Evolutionary conservation across 345 rosid genomes (phyloP), one percentile per base, ranked within the genome.

Genomic region (Noccaea caerulescens): DNA sequence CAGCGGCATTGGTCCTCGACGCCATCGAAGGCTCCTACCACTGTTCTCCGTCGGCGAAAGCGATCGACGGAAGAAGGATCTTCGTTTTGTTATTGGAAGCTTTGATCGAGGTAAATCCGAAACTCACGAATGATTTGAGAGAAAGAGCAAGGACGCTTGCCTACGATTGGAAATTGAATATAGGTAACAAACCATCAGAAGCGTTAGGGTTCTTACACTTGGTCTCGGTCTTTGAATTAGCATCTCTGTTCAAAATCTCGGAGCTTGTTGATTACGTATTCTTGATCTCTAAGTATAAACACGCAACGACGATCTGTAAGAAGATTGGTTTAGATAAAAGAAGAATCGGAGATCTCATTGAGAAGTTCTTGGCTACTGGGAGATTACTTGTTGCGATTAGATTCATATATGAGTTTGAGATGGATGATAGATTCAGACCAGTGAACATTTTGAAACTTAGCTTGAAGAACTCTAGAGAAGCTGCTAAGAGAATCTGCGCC

Each of bases 71-170:
- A 3, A 82, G 87, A 81, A 81, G 80, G 73, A 32, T 66, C 47
- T 85, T 89, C 57, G 75, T 84, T 69, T 66, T 81, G 58, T 68
- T 92, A 7, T 72, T 89, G 60, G 96, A 87, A 76, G 80, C 73
- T 37, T 60, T 92, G 75, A 72, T 70, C 66, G 82, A 80, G 50
- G 63, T 69, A 52, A 68, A 78, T 58, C 57, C 71, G 11, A 79
- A 55, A 37, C 63, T 81, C 27, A 78, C 82, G 5, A 55, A 41
- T 52, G 81, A 81, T 47, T 80, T 72, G 51, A 87, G 78, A 67
- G 86, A 78, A 55, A 84, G 83, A 77, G 92, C 93, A 3, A 88
- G 80, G 63, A 72, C 34, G 20, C n/a, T 89, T 71, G 97, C 95
- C 38, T 67, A 77, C 41, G 85, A 79, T 54, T 88, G 97, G 98